These are phyloP conservation scores for Apophysomyces trapeziformis DNA, from an alignment of 371 early-diverging fungal genomes.

Conservation along the genomic window DNA sequence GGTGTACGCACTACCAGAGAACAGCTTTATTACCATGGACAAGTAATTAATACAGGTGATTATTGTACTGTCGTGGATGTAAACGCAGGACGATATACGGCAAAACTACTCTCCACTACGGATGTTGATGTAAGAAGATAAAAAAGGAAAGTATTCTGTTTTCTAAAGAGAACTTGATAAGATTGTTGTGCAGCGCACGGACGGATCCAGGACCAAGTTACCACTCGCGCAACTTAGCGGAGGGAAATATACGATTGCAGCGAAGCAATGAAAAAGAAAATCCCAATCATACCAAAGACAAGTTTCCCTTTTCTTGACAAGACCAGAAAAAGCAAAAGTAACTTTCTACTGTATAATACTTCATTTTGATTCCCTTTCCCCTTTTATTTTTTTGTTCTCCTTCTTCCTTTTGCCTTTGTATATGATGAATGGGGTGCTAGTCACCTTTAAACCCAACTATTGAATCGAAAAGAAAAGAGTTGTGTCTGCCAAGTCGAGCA, in stretches of 20 bases:
- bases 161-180: constrained; percentile 9
- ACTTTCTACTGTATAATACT: neutral
- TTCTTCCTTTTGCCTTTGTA: too few relatives aligned
- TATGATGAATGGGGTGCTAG: too few relatives aligned
- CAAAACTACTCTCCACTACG: constrained; percentile 27
- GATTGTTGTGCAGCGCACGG: constrained; percentile 34
- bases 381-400: neutral
- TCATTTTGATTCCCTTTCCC: neutral
- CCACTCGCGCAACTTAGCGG: constrained; percentile 24
- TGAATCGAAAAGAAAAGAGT: too few relatives aligned
- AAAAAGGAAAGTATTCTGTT: neutral
- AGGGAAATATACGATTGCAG: constrained; percentile 32
- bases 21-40: constrained; percentile 31
- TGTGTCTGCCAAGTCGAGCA: too few relatives aligned
- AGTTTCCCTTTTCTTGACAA: neutral
- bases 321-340: neutral
- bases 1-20: constrained; percentile 26
- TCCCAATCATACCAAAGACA: neutral
- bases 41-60: constrained; percentile 30
- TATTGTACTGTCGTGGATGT: constrained; percentile 33
- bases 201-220: constrained; percentile 34
- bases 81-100: constrained; percentile 31
- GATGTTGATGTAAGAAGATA: constrained; percentile 26
- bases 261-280: constrained; percentile 17
- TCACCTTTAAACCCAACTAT: too few relatives aligned